A percentile compares a stretch with the other conserved stretches of the same genome.
Conservation (phyloP, 768 basidiomycete genomes). For the Tylopilus cervinicoccineus region DNA sequence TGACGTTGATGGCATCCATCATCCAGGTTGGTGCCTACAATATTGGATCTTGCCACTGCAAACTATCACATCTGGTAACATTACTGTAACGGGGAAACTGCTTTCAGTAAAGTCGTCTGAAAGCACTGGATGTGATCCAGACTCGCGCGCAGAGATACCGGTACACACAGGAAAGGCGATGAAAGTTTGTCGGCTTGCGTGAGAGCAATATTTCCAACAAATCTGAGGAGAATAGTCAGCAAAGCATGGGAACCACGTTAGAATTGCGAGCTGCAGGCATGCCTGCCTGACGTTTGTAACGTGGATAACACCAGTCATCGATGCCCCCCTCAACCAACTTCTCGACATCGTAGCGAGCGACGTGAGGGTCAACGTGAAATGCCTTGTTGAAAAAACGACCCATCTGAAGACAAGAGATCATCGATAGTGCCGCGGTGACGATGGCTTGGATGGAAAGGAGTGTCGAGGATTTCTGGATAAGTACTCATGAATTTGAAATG, state of each 20-base stretch:
- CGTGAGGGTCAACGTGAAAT: conserved; percentile 4
- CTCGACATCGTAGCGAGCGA: conserved; percentile 37
- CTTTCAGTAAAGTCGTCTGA: not conserved
- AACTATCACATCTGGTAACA: not conserved
- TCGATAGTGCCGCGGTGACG: conserved; percentile 8
- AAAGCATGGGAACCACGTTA: not conserved
- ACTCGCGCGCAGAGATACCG: not conserved
- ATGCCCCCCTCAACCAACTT: conserved; percentile 27
- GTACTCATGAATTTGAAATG: not conserved
- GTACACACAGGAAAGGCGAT: not conserved
- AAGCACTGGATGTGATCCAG: not conserved
- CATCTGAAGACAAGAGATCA: conserved; percentile 13
- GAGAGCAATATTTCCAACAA: not conserved
- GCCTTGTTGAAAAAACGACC: conserved; percentile 6
- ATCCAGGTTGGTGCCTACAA: not conserved
- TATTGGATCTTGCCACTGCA: too few relatives aligned
- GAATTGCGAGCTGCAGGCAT: conserved; percentile 13
- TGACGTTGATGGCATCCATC: not conserved
- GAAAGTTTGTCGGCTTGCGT: not conserved
- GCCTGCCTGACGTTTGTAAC: conserved; percentile 7
- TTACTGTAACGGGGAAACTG: not conserved
- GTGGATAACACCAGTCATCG: conserved; percentile 28
- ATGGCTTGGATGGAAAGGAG: conserved; percentile 1
- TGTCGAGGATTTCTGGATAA: too few relatives aligned
- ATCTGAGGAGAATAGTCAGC: not conserved